phyloP scores from a whole-genome alignment of 306 rosid species.

The Gillenia trifoliata region DNA sequence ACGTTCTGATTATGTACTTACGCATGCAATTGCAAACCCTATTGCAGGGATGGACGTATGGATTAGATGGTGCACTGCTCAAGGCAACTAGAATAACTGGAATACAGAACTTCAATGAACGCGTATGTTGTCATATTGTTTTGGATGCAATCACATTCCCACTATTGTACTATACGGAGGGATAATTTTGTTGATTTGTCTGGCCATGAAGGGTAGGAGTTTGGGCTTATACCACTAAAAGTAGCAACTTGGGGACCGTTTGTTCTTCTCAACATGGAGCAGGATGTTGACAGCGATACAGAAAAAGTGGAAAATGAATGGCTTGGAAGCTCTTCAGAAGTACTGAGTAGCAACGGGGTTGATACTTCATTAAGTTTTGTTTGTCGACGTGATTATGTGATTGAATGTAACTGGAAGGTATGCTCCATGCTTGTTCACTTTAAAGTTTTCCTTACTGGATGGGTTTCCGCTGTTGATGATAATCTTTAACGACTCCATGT shows the following conservation, averaged over 20 bases:
- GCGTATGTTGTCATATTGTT: conserved; percentile 43
- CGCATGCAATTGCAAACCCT: neutral
- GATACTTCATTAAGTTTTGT: conserved; percentile 66
- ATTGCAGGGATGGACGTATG: conserved; percentile 90
- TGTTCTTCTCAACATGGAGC: conserved; percentile 66
- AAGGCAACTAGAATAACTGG: conserved; percentile 79
- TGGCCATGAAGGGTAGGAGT: conserved; percentile 60
- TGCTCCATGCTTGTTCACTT: neutral
- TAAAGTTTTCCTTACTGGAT: neutral
- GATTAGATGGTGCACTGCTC: conserved; percentile 70
- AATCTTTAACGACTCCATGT: neutral
- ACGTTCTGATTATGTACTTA: neutral
- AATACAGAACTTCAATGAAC: conserved; percentile 57
- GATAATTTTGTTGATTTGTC: conserved; percentile 37
- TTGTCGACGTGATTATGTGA: conserved; percentile 71
- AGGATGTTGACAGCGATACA: conserved; percentile 31
- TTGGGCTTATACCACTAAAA: conserved; percentile 63
- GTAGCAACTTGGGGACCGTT: conserved; percentile 88
- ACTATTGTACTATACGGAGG: conserved; percentile 6
- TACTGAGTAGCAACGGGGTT: conserved; percentile 51
- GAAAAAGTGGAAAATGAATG: conserved; percentile 51
- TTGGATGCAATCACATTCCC: conserved; percentile 10
- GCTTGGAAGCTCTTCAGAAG: conserved; percentile 77
- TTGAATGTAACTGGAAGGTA: conserved; percentile 97
- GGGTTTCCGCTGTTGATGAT: too few relatives aligned